A percentile compares a stretch with the other conserved stretches of the same genome.
phyloP scores from a whole-genome alignment of 768 basidiomycete genomes.

The Coprinellus aureogranulatus region DNA sequence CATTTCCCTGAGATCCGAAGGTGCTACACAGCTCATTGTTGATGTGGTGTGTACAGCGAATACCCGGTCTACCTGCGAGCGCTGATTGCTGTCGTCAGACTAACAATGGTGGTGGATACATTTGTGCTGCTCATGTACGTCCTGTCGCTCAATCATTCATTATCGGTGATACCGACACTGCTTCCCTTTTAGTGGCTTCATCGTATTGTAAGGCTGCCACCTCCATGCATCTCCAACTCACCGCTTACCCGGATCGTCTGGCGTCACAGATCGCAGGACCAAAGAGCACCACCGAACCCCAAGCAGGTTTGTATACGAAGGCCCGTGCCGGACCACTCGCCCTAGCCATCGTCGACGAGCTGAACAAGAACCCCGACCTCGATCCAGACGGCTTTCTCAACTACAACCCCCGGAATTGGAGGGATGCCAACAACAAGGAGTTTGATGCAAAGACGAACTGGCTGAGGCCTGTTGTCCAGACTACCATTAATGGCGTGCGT shows the following conservation, averaged over 20 bases:
- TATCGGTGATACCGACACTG: background rate
- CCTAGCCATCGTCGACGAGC: slow-evolving; percentile 43
- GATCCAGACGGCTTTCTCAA: slow-evolving; percentile 44
- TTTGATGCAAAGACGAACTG: slow-evolving; percentile 45
- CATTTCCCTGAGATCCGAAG: slow-evolving; percentile 46
- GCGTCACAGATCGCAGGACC: slow-evolving; percentile 48
- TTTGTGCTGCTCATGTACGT: slow-evolving; percentile 59
- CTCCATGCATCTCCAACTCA: background rate
- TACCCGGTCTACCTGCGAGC: background rate
- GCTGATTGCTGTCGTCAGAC: slow-evolving; percentile 25
- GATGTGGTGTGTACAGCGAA: slow-evolving; percentile 47
- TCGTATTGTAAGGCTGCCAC: slow-evolving; percentile 36
- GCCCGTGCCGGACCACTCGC: slow-evolving; percentile 51
- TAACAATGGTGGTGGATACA: slow-evolving; percentile 55
- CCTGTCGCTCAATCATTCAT: background rate
- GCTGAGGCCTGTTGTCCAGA: slow-evolving; percentile 44
- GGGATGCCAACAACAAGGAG: slow-evolving; percentile 38
- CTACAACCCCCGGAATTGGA: slow-evolving; percentile 53
- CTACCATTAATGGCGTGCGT: slow-evolving; percentile 44
- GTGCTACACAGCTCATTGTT: slow-evolving; percentile 55
- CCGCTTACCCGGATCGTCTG: background rate
- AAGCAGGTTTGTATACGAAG: slow-evolving; percentile 54
- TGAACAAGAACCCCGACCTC: slow-evolving; percentile 34
- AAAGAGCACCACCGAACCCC: slow-evolving; percentile 51
- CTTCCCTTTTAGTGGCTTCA: slow-evolving; percentile 37